Conservation (phyloP, 371 early-diverging fungal genomes). For the Syncephalastrum racemosum region DNA sequence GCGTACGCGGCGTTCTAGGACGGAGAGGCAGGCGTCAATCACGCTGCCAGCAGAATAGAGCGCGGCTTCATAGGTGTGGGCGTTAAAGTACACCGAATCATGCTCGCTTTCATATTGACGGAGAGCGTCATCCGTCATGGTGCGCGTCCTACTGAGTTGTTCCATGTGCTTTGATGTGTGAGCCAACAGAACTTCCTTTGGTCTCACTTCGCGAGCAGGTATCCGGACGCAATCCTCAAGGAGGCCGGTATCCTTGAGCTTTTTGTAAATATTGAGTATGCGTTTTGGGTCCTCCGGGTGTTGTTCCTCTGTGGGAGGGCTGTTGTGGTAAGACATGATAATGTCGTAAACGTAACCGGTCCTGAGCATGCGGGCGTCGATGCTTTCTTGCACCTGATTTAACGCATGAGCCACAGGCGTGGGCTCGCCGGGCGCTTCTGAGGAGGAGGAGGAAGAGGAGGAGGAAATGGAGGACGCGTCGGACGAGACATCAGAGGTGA, state of each 20-base stretch:
- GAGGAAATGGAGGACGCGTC: no score
- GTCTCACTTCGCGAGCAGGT: conserved; percentile 48
- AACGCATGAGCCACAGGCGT: no score
- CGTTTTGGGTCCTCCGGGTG: conserved; percentile 79
- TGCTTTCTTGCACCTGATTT: no score
- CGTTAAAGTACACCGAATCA: conserved; percentile 75
- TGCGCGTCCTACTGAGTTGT: background rate
- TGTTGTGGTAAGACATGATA: conserved; percentile 61
- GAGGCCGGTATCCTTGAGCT: conserved; percentile 47
- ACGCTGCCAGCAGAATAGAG: conserved; percentile 75
- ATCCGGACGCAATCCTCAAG: conserved; percentile 55
- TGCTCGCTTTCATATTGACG: conserved; percentile 26
- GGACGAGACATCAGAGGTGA: no score
- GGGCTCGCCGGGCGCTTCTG: no score
- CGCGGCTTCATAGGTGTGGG: conserved; percentile 60
- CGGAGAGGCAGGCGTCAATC: conserved; percentile 69
- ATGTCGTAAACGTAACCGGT: conserved; percentile 70
- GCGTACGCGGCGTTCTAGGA: conserved; percentile 58
- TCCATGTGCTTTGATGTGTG: conserved; percentile 2
- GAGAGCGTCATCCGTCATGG: conserved; percentile 8
- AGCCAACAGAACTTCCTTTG: conserved; percentile 44
- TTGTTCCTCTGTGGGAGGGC: conserved; percentile 41
- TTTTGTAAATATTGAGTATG: conserved; percentile 63
- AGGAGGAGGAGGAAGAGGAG: no score
- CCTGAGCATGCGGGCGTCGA: conserved; percentile 15